These are phyloP conservation scores for Gossypium lobatum DNA, from an alignment of 441 rosid genomes.

Conservation along the genomic window DNA sequence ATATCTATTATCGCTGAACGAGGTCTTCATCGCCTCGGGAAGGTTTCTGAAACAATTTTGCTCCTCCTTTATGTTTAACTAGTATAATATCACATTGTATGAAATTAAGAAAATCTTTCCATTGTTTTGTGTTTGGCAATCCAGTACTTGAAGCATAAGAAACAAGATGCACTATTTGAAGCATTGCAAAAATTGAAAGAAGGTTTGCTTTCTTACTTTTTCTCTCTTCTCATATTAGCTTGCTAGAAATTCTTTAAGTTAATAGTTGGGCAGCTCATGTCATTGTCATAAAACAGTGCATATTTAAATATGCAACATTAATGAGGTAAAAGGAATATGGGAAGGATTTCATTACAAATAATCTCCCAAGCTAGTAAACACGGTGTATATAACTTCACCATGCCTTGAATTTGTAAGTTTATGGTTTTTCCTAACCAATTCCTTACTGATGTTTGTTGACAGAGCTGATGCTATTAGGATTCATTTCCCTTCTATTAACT, in stretches of 20 bases:
- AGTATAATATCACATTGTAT: too few relatives aligned
- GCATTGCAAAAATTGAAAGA: slow-evolving; percentile 78
- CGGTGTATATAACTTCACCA: too few relatives aligned
- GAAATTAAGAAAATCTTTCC: too few relatives aligned
- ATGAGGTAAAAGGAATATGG: too few relatives aligned
- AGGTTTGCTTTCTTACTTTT: slow-evolving; percentile 31
- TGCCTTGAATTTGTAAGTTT: neutral
- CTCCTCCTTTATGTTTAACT: too few relatives aligned
- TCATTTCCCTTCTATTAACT: slow-evolving; percentile 70
- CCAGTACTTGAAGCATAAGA: slow-evolving; percentile 39
- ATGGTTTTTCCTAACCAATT: slow-evolving; percentile 10
- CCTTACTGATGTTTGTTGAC: slow-evolving; percentile 19
- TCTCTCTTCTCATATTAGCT: neutral
- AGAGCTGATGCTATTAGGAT: slow-evolving; percentile 92
- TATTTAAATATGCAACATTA: too few relatives aligned
- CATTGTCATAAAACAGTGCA: too few relatives aligned
- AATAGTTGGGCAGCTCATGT: too few relatives aligned
- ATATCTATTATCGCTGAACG: slow-evolving; percentile 62
- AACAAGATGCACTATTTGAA: slow-evolving; percentile 49
- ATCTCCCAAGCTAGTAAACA: too few relatives aligned
- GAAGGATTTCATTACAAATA: too few relatives aligned
- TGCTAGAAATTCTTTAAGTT: too few relatives aligned
- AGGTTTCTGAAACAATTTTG: slow-evolving; percentile 29
- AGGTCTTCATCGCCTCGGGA: slow-evolving; percentile 61
- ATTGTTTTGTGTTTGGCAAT: slow-evolving; percentile 14